A percentile compares a stretch with the other conserved stretches of the same genome.
Conservation (phyloP, 306 rosid genomes). For the Citrullus amarus region DNA sequence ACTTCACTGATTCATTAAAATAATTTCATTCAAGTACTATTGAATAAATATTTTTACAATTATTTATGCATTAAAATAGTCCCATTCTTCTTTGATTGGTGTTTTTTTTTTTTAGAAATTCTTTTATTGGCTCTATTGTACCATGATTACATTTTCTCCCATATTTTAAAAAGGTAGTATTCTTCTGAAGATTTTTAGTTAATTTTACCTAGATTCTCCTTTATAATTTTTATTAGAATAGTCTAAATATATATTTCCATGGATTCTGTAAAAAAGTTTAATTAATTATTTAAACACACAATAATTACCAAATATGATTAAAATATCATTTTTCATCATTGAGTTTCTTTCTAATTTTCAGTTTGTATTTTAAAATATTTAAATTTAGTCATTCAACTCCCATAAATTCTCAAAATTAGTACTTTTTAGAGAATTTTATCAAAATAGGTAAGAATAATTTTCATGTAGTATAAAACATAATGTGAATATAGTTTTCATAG, state of each 20-base stretch:
- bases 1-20: background rate
- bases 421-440: no score
- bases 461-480: no score
- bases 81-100: background rate
- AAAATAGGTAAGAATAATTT: no score
- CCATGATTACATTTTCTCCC: background rate
- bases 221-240: background rate
- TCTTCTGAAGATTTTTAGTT: background rate
- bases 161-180: background rate
- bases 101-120: background rate
- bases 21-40: background rate
- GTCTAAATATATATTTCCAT: background rate
- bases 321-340: no score
- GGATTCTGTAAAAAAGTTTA: no score
- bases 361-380: no score
- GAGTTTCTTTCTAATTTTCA: no score
- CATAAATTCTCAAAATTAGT: no score
- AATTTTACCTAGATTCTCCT: background rate
- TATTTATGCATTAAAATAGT: background rate
- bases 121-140: background rate
- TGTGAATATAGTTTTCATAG: no score
- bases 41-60: background rate
- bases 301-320: no score
- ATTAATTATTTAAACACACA: no score
- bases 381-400: no score